Base-by-base conservation (phyloP, 2,329 filamentous ascomycete genomes). In the Arthrinium phaeospermum region DNA sequence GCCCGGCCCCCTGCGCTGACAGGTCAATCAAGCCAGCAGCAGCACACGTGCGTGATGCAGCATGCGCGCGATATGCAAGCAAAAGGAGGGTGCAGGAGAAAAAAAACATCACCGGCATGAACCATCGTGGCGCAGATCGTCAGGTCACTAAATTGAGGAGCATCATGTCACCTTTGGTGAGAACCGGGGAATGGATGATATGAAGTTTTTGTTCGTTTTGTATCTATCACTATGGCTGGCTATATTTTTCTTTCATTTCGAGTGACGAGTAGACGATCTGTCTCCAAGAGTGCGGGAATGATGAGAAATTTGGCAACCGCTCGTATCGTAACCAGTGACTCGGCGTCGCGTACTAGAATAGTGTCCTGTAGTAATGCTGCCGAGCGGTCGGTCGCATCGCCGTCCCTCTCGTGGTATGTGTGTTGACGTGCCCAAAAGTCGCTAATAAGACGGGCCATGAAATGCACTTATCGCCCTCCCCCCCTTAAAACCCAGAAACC, bases 181-280 rank as follows among this genome's bases (percentile, higher is more conserved):
- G 27, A 37, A 30, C 27, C 27, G 30, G 34, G 53, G 4, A 37
- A 37, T 37, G 30, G 53, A 41, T 41, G 57, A 24, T 41, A n/a
- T 14, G 14, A 41, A 13, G 53, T 61, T 41, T 30, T 41, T 37
- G 22, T 41, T 41, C 10, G 34, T 24, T 64, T 34, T 64, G 57
- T 64, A 64, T 64, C 57, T 64, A 64, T 64, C 34, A 61, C 30
- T n/a, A 64, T n/a, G 19, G 34, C 22, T 64, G 57, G 34, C 57
- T 64, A 24, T 2, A 4, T 6, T 13, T 41, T 24, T 12, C 10
- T 49, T 8, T 49, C 8, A 19, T n/a, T 64, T 41, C 57, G 57
- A 64, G 57, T 34, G 34, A 64, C 34, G 22, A 14, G 57, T 24
- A 64, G 57, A 64, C 19, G 57, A 34, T 41, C 34, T 14, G 57